Evolutionary conservation across 1,139 yeast species (phyloP).

Genomic region (Wickerhamomyces sp.): DNA sequence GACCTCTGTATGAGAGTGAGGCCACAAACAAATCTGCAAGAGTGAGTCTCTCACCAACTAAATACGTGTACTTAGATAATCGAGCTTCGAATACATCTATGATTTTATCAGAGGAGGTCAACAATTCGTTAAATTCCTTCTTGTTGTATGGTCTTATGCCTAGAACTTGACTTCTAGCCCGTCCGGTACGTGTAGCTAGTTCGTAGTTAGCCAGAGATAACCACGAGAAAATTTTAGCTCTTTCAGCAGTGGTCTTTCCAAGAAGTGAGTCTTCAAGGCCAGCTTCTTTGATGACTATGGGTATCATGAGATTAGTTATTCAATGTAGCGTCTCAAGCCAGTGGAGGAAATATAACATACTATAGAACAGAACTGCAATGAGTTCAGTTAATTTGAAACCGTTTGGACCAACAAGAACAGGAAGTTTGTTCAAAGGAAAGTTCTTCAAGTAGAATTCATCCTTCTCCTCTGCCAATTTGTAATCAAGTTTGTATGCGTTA

Average conservation of each 20-base stretch:
- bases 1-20: constrained; percentile 56
- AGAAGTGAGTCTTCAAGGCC: no score
- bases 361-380: no score
- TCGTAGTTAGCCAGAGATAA: constrained; percentile 75
- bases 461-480: no score
- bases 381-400: no score
- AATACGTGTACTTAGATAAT: constrained; percentile 72
- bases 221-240: constrained; percentile 75
- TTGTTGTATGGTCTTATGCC: constrained; percentile 72
- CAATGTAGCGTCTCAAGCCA: no score
- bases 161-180: constrained; percentile 36
- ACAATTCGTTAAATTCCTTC: constrained; percentile 60
- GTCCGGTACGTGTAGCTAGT: constrained; percentile 40
- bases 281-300: no score
- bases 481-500: no score
- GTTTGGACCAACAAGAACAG: no score
- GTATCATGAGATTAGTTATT: no score
- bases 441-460: no score
- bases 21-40: constrained; percentile 78
- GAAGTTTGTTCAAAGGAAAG: no score
- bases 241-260: constrained; percentile 62
- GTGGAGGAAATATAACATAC: no score
- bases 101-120: constrained; percentile 34
- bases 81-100: constrained; percentile 53
- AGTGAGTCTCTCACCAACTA: constrained; percentile 87